phyloP scores from a whole-genome alignment of 176 grass and related monocot genomes.

The Panicum miliaceum region DNA sequence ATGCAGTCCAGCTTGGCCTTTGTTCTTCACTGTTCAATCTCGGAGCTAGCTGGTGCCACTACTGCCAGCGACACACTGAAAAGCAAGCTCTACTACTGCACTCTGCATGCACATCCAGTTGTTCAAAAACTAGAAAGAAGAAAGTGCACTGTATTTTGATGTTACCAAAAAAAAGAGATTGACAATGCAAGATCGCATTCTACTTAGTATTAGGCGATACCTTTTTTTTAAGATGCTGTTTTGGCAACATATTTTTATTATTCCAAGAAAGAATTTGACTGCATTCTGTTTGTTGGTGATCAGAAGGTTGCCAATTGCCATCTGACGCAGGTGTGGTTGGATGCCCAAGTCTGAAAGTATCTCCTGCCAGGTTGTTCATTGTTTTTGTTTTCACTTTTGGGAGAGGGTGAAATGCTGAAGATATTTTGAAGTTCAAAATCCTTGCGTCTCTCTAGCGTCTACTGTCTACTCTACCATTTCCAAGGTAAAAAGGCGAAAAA shows the following conservation, averaged over 20 bases:
- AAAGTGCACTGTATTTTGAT: background rate
- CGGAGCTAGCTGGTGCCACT: background rate
- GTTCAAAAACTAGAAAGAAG: background rate
- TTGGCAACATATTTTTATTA: background rate
- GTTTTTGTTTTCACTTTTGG: background rate
- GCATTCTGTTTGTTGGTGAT: background rate
- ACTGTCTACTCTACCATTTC: background rate
- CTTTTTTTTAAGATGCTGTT: background rate
- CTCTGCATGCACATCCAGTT: no score
- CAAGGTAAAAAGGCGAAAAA: background rate
- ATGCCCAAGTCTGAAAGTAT: background rate
- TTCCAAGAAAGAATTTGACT: background rate
- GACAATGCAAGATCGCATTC: background rate
- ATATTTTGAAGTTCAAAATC: conserved; percentile 31
- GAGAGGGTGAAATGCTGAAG: background rate
- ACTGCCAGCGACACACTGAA: background rate
- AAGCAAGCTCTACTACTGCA: background rate
- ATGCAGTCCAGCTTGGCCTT: background rate
- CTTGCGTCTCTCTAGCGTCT: no score
- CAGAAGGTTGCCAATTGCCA: background rate
- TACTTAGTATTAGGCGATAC: background rate
- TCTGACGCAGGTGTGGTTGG: background rate
- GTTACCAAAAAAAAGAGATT: background rate
- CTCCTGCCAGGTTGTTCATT: background rate
- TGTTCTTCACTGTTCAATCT: conserved; percentile 10